phyloP scores from a whole-genome alignment of 805 yeast species.

The Pichia exigua region DNA sequence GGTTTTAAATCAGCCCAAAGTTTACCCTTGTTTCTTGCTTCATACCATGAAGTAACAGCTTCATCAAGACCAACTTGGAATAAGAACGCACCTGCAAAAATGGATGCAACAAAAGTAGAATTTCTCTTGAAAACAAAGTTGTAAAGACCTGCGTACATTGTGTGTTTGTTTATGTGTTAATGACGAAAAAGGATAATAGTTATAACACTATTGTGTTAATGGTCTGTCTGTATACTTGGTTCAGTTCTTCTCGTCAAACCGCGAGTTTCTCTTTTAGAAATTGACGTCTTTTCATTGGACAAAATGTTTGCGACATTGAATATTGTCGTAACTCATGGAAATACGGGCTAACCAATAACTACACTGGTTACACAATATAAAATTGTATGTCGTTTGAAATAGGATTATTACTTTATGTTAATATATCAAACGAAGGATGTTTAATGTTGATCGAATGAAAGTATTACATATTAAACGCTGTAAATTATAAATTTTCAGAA shows the following conservation, averaged over 20 bases:
- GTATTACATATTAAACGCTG: too few relatives aligned
- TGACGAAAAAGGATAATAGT: too few relatives aligned
- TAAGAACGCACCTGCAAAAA: slow-evolving; percentile 77
- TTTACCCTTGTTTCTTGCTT: slow-evolving; percentile 74
- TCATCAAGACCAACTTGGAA: slow-evolving; percentile 74
- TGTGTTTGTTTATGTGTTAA: neutral
- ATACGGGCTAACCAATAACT: too few relatives aligned
- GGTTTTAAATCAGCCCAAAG: slow-evolving; percentile 74
- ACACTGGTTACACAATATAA: too few relatives aligned
- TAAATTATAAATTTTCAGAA: too few relatives aligned
- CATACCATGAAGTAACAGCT: slow-evolving; percentile 63
- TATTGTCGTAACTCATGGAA: neutral
- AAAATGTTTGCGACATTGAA: neutral
- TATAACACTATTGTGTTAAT: too few relatives aligned
- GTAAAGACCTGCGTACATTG: slow-evolving; percentile 40
- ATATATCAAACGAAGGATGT: too few relatives aligned
- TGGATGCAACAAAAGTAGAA: slow-evolving; percentile 75
- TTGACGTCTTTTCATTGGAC: neutral
- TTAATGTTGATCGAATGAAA: too few relatives aligned
- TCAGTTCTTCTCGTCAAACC: neutral
- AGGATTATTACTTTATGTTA: too few relatives aligned
- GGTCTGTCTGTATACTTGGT: neutral
- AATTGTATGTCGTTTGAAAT: too few relatives aligned
- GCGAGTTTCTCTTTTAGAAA: neutral
- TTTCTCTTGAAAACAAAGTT: slow-evolving; percentile 80